Percentiles rank a stretch among this genome's conserved stretches.
phyloP scores from a whole-genome alignment of 768 basidiomycete genomes.

The Roridomyces roridus region DNA sequence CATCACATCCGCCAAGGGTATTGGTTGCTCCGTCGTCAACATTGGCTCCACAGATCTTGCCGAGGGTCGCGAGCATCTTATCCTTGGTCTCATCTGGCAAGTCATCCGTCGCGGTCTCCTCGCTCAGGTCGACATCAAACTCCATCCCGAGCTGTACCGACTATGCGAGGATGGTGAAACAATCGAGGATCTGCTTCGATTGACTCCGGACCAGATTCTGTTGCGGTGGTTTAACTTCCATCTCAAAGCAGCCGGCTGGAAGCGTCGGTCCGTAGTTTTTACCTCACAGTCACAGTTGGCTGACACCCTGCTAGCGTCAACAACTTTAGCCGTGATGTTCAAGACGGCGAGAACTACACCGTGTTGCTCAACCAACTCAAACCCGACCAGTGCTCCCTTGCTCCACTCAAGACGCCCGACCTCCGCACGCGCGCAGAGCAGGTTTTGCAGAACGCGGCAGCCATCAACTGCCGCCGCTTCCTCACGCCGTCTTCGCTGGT shows the following conservation, averaged over 20 bases:
- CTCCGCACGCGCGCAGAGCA: slow-evolving; percentile 87
- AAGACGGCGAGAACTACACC: slow-evolving; percentile 97
- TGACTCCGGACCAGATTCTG: slow-evolving; percentile 97
- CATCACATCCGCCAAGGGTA: slow-evolving; percentile 96
- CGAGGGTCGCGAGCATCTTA: slow-evolving; percentile 94
- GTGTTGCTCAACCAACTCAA: slow-evolving; percentile 95
- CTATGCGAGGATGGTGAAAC: slow-evolving; percentile 98
- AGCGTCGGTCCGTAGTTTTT: slow-evolving; percentile 62
- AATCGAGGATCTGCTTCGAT: slow-evolving; percentile 88
- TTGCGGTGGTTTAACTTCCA: slow-evolving; percentile 99
- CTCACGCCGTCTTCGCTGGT: slow-evolving; percentile 91
- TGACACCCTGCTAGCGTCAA: slow-evolving; percentile 68
- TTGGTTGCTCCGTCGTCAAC: slow-evolving; percentile 98
- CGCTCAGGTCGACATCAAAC: slow-evolving; percentile 95
- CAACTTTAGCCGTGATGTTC: slow-evolving; percentile 98
- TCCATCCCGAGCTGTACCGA: slow-evolving; percentile 95
- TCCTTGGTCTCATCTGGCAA: slow-evolving; percentile 98
- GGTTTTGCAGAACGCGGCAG: slow-evolving; percentile 93
- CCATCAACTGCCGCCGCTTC: slow-evolving; percentile 95
- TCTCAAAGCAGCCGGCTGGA: slow-evolving; percentile 93
- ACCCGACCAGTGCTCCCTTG: slow-evolving; percentile 90
- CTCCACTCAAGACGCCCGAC: slow-evolving; percentile 87
- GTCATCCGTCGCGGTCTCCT: slow-evolving; percentile 94
- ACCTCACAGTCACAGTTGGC: neutral
- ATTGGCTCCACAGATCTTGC: slow-evolving; percentile 93